Conservation (phyloP, 805 yeast genomes). For the Pichia paraexigua region DNA sequence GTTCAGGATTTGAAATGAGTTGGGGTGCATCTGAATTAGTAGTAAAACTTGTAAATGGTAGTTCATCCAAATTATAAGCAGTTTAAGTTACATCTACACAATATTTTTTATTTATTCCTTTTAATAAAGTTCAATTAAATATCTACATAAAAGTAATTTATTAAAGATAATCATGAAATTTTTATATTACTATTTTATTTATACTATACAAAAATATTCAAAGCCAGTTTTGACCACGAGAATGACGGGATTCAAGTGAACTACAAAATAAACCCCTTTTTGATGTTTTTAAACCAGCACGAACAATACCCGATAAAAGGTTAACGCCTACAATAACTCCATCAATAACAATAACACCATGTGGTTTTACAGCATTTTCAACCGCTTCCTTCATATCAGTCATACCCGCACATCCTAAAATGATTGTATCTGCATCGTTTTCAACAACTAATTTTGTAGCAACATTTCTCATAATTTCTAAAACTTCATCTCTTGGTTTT, state of each 20-base stretch:
- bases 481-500: constrained; percentile 26
- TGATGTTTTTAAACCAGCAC: constrained; percentile 28
- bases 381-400: constrained; percentile 89
- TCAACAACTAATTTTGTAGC: constrained; percentile 23
- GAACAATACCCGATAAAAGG: constrained; percentile 27
- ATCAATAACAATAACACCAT: constrained; percentile 82
- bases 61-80: constrained; percentile 8
- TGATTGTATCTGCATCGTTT: constrained; percentile 57
- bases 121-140: too few relatives aligned
- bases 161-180: too few relatives aligned
- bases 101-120: not conserved
- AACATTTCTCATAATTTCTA: constrained; percentile 20
- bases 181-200: not conserved
- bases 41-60: constrained; percentile 19
- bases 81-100: not conserved
- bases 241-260: constrained; percentile 3
- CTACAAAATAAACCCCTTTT: constrained; percentile 21
- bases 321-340: constrained; percentile 23
- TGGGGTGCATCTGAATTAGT: constrained; percentile 54
- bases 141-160: too few relatives aligned
- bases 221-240: constrained; percentile 8
- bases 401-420: constrained; percentile 55
- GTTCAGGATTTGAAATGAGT: constrained; percentile 63
- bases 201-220: not conserved
- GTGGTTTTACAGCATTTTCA: constrained; percentile 88